Evolutionary conservation across 2,329 filamentous ascomycete genomes (phyloP).

Genomic region (Alternaria panax): DNA sequence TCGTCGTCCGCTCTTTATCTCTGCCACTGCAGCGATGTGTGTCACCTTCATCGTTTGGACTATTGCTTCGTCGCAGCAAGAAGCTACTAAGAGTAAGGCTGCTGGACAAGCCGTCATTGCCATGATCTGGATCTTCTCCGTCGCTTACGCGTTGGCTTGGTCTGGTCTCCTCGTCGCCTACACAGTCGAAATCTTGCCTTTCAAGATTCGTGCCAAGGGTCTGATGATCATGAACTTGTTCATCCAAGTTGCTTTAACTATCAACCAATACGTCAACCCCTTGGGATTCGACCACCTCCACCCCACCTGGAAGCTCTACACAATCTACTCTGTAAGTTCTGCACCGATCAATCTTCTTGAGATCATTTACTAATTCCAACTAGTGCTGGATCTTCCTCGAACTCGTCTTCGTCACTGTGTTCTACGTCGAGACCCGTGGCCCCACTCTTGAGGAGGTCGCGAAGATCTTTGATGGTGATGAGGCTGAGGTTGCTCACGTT

Average conservation of each 20-base stretch:
- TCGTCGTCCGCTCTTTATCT: constrained; percentile 44
- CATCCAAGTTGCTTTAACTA: constrained; percentile 67
- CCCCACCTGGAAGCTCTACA: constrained; percentile 67
- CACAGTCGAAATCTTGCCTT: constrained; percentile 59
- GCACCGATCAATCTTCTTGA: not conserved
- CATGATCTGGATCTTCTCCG: constrained; percentile 60
- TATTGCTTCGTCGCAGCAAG: constrained; percentile 59
- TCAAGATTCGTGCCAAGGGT: constrained; percentile 59
- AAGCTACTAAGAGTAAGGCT: constrained; percentile 50
- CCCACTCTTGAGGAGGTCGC: constrained; percentile 75
- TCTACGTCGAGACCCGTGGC: constrained; percentile 74
- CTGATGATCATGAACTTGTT: constrained; percentile 67
- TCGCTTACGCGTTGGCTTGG: constrained; percentile 65
- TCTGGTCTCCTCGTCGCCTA: constrained; percentile 65
- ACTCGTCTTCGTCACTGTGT: constrained; percentile 69
- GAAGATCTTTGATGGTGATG: constrained; percentile 73
- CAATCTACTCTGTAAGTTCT: constrained; percentile 65
- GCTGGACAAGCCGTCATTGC: constrained; percentile 58
- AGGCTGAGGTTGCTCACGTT: constrained; percentile 54
- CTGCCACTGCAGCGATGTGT: constrained; percentile 46
- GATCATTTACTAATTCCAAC: constrained; percentile 13
- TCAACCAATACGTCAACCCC: constrained; percentile 69
- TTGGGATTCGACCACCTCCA: constrained; percentile 68
- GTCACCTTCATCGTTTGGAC: constrained; percentile 48
- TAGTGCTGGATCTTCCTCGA: constrained; percentile 66